Evolutionary conservation across 73 alveolate species (phyloP), one percentile per base, ranked within the genome.

Genomic region (Stentor coeruleus): DNA sequence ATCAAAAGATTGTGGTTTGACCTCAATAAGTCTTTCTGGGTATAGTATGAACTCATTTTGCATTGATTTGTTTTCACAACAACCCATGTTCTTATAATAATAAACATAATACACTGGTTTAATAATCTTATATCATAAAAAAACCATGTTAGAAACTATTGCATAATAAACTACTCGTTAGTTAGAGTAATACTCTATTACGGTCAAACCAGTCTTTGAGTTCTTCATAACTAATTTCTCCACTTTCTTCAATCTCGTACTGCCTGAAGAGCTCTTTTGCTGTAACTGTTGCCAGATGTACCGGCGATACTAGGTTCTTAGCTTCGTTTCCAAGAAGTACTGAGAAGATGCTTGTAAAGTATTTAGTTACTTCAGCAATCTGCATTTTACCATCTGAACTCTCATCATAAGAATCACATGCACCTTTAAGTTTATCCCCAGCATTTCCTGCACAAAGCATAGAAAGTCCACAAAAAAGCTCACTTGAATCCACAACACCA

Each of bases 121-220:
- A n/a, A n/a, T n/a, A n/a, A n/a, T n/a, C n/a, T n/a, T n/a, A n/a
- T n/a, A n/a, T n/a, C n/a, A n/a, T n/a, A n/a, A n/a, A n/a, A n/a
- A n/a, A n/a, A n/a, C n/a, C n/a, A n/a, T n/a, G n/a, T n/a, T n/a
- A n/a, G n/a, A n/a, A n/a, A n/a, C n/a, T n/a, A n/a, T n/a, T n/a
- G n/a, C n/a, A n/a, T n/a, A n/a, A n/a, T n/a, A n/a, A n/a, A n/a
- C n/a, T n/a, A n/a, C n/a, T n/a, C n/a, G n/a, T n/a, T n/a, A n/a
- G n/a, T n/a, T n/a, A n/a, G n/a, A n/a, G n/a, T n/a, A n/a, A n/a
- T n/a, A n/a, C n/a, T n/a, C n/a, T n/a, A n/a, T n/a, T n/a, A n/a
- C n/a, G n/a, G n/a, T n/a, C n/a, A n/a, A 66, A 26, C 79, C 79
- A 66, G 20, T 66, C 33, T 66, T 66, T 66, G 42, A 66, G n/a